Evolutionary conservation across 2,329 filamentous ascomycete genomes (phyloP), one percentile per base, ranked within the genome.

Genomic region (Colletotrichum sansevieriae): DNA sequence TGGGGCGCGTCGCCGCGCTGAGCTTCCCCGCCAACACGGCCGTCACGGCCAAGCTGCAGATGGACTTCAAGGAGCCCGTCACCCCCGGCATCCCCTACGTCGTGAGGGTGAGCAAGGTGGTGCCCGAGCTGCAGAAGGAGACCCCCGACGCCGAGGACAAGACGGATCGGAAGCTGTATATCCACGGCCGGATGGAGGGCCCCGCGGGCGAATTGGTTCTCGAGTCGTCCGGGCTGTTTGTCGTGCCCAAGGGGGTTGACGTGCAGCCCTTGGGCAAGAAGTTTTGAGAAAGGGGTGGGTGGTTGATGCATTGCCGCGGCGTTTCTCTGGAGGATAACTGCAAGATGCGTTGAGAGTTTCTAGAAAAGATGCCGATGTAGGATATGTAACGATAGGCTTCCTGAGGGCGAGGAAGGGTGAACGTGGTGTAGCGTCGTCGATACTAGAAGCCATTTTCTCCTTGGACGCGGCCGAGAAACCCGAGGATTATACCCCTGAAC

Each of bases 1-100:
- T 80, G 74, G 78, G 78, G 11, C 67, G 70, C 41, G 52, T 70
- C 41, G 70, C 70, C 18, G 59, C 59, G 13, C 55, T 57, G 15
- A 54, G 11, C 3, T 70, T 70, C 22, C 11, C 29, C 10, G 67
- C 67, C 18, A 54, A 59, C 44, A 70, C 65, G 54, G 68, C 68
- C 22, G 68, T 70, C 3, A 70, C 68, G 10, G 68, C 68, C 3
- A 69, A 65, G 41, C 55, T 70, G 35, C 13, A 29, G 9, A 22
- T 71, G 22, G 57, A 70, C 35, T 70, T 70, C 63, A 58, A 61
- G 56, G 20, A 35, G 7, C 66, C 62, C 43, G 66, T 63, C 15
- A 25, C 39, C 12, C 70, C 67, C 13, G 58, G 54, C 13, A 2
- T 49, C 29, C 44, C 62, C 10, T 70, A 70, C 49, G 33, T 70